These are phyloP conservation scores for Wickerhamiella siamensis DNA, from an alignment of 805 yeast species.

Conservation along the genomic window DNA sequence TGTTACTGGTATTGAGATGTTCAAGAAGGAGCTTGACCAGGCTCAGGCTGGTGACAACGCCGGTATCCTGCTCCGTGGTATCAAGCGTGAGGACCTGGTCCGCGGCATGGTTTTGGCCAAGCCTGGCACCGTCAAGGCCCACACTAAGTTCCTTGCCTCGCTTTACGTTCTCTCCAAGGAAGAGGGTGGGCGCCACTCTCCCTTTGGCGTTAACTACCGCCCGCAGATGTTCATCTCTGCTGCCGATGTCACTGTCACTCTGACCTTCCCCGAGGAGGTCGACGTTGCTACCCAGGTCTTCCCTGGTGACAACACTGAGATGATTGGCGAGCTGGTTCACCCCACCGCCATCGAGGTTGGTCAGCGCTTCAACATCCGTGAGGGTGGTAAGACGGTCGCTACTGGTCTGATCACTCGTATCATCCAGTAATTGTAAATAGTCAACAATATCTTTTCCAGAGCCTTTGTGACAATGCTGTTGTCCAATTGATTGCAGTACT, in stretches of 20 bases:
- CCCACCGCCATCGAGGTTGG: conserved; percentile 92
- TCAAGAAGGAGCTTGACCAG: conserved; percentile 93
- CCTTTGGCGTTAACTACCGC: conserved; percentile 93
- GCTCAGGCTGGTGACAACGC: conserved; percentile 99
- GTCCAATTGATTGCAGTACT: neutral
- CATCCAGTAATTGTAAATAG: conserved; percentile 36
- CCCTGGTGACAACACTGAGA: conserved; percentile 98
- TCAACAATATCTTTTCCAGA: neutral
- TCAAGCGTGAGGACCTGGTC: conserved; percentile 89
- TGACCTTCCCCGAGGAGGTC: conserved; percentile 74
- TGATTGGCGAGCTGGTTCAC: conserved; percentile 77
- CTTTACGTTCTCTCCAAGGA: conserved; percentile 85
- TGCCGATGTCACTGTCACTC: conserved; percentile 81
- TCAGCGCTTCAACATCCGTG: conserved; percentile 98
- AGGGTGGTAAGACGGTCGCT: conserved; percentile 98
- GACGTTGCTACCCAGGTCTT: conserved; percentile 83
- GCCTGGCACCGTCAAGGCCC: conserved; percentile 83
- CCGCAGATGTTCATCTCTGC: conserved; percentile 97
- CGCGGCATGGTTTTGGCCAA: conserved; percentile 97
- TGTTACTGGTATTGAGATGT: conserved; percentile 98
- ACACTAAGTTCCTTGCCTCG: conserved; percentile 87
- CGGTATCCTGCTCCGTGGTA: conserved; percentile 94
- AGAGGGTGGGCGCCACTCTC: conserved; percentile 99
- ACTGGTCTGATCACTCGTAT: conserved; percentile 95
- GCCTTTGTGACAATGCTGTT: neutral